Percentiles rank a stretch among this genome's conserved stretches.
phyloP scores from a whole-genome alignment of 2,329 filamentous ascomycete genomes.

The Colletotrichum brevisporum region DNA sequence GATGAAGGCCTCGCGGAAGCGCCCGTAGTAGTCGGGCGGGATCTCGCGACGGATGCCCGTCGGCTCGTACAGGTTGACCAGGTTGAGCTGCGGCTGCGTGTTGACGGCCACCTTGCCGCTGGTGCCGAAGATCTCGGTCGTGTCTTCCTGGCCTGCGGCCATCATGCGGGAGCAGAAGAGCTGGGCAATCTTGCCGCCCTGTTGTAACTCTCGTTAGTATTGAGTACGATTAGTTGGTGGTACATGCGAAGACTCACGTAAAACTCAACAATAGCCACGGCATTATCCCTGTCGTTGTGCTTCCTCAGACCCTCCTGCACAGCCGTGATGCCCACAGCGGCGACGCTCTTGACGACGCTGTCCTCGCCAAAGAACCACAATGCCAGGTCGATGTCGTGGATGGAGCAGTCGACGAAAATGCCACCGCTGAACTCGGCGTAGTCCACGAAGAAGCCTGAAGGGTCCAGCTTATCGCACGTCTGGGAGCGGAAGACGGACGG shows the following conservation, averaged over 20 bases:
- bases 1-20: slow-evolving; percentile 74
- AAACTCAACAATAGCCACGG: slow-evolving; percentile 74
- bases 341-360: slow-evolving; percentile 49
- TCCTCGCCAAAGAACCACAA: slow-evolving; percentile 53
- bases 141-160: slow-evolving; percentile 77
- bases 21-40: slow-evolving; percentile 72
- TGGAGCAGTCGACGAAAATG: slow-evolving; percentile 79
- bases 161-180: slow-evolving; percentile 77
- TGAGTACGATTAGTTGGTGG: too few species aligned
- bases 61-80: slow-evolving; percentile 69
- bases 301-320: slow-evolving; percentile 50
- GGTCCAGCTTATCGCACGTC: slow-evolving; percentile 77
- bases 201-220: slow-evolving; percentile 41
- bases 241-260: neutral
- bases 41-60: slow-evolving; percentile 71
- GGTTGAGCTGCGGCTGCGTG: slow-evolving; percentile 66
- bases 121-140: slow-evolving; percentile 77
- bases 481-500: slow-evolving; percentile 74
- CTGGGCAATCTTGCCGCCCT: slow-evolving; percentile 73
- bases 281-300: slow-evolving; percentile 51
- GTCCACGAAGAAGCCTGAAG: slow-evolving; percentile 76
- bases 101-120: slow-evolving; percentile 75
- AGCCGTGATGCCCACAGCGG: slow-evolving; percentile 50
- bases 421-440: slow-evolving; percentile 77
- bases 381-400: slow-evolving; percentile 73